A percentile compares a stretch with the other conserved stretches of the same genome.
phyloP scores from a whole-genome alignment of 345 rosid genomes.

The Psidium friedrichsthalianum region DNA sequence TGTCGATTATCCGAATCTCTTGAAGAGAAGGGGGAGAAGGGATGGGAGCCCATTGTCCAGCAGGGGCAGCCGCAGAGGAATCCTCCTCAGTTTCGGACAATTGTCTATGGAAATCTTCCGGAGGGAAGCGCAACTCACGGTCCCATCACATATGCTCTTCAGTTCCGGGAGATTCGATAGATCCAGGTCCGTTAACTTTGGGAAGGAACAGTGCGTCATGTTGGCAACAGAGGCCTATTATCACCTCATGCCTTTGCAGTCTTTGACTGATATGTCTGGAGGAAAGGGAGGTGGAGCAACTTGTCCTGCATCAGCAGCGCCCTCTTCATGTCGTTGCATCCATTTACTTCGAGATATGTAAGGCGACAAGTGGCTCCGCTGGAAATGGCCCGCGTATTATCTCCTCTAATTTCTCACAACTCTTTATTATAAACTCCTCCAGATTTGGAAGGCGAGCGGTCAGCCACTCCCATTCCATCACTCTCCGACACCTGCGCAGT shows the following conservation, averaged over 20 bases:
- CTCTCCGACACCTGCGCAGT: slow-evolving; percentile 3
- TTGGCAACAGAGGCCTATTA: background rate
- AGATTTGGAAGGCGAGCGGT: slow-evolving; percentile 6
- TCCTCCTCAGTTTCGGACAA: slow-evolving; percentile 1
- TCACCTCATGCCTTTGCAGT: background rate
- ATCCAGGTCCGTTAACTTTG: background rate
- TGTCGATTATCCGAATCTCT: background rate
- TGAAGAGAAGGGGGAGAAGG: background rate
- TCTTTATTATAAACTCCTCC: background rate
- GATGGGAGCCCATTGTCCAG: background rate
- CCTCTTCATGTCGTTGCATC: background rate
- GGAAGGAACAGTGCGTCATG: background rate
- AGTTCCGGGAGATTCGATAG: background rate
- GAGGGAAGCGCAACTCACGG: background rate
- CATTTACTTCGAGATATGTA: background rate
- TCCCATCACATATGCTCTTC: slow-evolving; percentile 4
- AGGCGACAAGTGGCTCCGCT: background rate
- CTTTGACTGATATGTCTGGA: background rate
- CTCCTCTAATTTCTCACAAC: slow-evolving; percentile 7
- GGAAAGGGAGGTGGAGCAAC: background rate
- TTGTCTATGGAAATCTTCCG: background rate
- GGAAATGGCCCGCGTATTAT: background rate
- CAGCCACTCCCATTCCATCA: background rate
- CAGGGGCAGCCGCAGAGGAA: slow-evolving; percentile 1
- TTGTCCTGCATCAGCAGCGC: background rate